Percentiles rank a stretch among this genome's conserved stretches.
phyloP scores from a whole-genome alignment of 176 grass and related monocot genomes.

The Guadua angustifolia region DNA sequence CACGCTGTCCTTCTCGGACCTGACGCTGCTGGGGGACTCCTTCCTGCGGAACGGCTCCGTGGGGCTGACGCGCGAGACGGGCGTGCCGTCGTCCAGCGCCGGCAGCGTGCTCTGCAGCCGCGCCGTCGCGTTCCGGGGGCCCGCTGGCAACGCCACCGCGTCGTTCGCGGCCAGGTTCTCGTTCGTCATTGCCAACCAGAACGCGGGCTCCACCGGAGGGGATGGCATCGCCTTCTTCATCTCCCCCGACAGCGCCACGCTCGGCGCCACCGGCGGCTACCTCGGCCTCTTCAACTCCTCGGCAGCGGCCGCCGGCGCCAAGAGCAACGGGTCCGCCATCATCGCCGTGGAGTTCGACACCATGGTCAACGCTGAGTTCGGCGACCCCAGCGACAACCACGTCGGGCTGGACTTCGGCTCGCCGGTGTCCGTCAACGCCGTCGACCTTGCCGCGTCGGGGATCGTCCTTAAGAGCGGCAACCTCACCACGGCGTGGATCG shows the following conservation, averaged over 20 bases:
- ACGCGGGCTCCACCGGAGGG: constrained; percentile 55
- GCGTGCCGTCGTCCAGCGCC: constrained; percentile 78
- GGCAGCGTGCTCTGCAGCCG: constrained; percentile 71
- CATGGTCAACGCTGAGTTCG: constrained; percentile 60
- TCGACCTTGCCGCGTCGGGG: constrained; percentile 51
- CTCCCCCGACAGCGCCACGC: constrained; percentile 55
- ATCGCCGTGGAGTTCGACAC: constrained; percentile 80
- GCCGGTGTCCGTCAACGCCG: constrained; percentile 47
- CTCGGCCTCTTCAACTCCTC: constrained; percentile 80
- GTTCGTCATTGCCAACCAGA: constrained; percentile 66
- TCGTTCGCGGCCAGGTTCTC: constrained; percentile 87
- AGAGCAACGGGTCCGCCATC: constrained; percentile 15
- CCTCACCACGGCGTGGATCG: constrained; percentile 73
- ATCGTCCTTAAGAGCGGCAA: constrained; percentile 72
- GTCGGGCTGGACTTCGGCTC: constrained; percentile 70
- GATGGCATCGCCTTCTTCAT: constrained; percentile 91
- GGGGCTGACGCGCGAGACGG: constrained; percentile 75
- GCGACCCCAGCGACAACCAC: constrained; percentile 70
- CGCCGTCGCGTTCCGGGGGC: constrained; percentile 54
- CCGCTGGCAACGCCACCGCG: background rate
- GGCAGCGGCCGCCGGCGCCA: background rate
- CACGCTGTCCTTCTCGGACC: constrained; percentile 74
- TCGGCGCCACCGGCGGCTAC: constrained; percentile 72
- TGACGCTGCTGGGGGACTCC: constrained; percentile 81
- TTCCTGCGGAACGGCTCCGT: constrained; percentile 78